phyloP scores from a whole-genome alignment of 75 land plant genomes.

The Picea sitchensis region DNA sequence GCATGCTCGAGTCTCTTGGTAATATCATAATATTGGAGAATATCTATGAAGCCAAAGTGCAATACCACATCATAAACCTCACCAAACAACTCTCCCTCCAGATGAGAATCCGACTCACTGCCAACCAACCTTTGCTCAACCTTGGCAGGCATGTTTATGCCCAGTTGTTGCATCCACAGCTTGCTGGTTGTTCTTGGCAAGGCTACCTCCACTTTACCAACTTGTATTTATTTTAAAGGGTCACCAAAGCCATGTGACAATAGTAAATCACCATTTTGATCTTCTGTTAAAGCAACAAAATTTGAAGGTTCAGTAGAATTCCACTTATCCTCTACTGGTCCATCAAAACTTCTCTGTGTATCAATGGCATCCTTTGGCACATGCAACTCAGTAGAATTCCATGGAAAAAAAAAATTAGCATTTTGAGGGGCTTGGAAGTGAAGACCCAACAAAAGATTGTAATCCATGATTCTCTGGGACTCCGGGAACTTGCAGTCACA shows the following conservation, averaged over 20 bases:
- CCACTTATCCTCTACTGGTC: not conserved
- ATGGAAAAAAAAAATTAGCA: conserved; percentile 4
- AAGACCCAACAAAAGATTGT: conserved; percentile 77
- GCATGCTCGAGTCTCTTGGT: conserved; percentile 83
- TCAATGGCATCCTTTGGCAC: not conserved
- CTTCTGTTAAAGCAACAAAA: not conserved
- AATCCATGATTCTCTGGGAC: conserved; percentile 11
- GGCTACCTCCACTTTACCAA: not conserved
- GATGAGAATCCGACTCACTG: conserved; percentile 22
- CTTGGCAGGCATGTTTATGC: conserved; percentile 66
- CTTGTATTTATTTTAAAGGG: conserved; percentile 1
- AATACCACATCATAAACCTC: conserved; percentile 18
- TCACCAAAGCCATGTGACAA: not conserved
- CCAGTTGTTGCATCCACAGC: conserved; percentile 13
- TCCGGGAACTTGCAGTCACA: no score
- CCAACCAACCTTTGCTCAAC: conserved; percentile 41
- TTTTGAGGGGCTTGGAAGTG: conserved; percentile 52
- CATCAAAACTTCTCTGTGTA: not conserved
- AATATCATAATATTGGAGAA: conserved; percentile 75
- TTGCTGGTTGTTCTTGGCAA: not conserved
- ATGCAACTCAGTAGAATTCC: not conserved
- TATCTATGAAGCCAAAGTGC: conserved; percentile 80
- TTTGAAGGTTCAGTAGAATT: not conserved
- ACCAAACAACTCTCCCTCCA: conserved; percentile 16
- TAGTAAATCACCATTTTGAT: not conserved